Evolutionary conservation across 495 filamentous ascomycete species (phyloP).

Genomic region (Neurospora intermedia): DNA sequence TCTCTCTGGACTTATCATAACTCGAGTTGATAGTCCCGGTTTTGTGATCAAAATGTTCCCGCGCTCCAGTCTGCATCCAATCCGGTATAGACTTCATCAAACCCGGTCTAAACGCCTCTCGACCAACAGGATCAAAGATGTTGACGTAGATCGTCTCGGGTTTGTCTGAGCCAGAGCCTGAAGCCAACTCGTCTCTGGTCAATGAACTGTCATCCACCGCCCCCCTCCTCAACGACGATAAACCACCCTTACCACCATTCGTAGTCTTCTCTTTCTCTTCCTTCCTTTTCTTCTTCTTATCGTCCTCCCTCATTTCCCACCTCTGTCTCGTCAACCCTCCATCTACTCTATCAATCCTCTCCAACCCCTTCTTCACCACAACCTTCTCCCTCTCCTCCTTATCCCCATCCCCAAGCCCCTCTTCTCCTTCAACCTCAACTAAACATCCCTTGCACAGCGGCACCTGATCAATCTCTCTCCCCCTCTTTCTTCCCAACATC

Average conservation of each 20-base stretch:
- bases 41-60: background rate
- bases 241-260: background rate
- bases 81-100: slow-evolving; percentile 35
- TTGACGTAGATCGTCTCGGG: slow-evolving; percentile 28
- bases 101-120: slow-evolving; percentile 29
- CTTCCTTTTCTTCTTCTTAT: slow-evolving; percentile 4
- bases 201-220: background rate
- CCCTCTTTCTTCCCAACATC: slow-evolving; percentile 3
- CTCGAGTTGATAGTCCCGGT: background rate
- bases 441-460: slow-evolving; percentile 26
- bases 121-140: slow-evolving; percentile 28
- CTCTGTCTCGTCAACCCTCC: slow-evolving; percentile 16
- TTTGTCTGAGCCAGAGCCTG: background rate
- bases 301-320: slow-evolving; percentile 15
- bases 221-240: background rate
- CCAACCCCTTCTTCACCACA: slow-evolving; percentile 17
- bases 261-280: slow-evolving; percentile 9
- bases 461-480: slow-evolving; percentile 21
- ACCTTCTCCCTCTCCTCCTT: background rate
- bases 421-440: slow-evolving; percentile 15
- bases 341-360: slow-evolving; percentile 16
- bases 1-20: background rate
- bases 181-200: background rate
- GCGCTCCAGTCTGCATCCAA: slow-evolving; percentile 28
- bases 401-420: background rate